phyloP scores from a whole-genome alignment of 1,284 basidiomycete species.

The Anthracocystis walkeri region DNA sequence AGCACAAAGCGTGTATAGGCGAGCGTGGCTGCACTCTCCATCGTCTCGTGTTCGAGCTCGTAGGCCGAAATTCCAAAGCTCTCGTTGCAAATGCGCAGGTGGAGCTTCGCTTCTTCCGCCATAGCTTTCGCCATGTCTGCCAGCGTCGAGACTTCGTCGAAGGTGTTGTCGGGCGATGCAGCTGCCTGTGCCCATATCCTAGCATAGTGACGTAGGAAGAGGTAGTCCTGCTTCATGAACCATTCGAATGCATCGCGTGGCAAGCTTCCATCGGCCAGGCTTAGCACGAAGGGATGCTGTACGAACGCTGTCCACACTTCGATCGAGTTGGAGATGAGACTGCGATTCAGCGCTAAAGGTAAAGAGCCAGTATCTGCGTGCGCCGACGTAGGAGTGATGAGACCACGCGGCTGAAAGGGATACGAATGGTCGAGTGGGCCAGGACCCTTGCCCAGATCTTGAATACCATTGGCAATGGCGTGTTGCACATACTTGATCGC shows the following conservation, averaged over 20 bases:
- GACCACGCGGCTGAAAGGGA: conserved; percentile 71
- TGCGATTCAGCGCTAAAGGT: conserved; percentile 50
- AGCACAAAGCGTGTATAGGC: conserved; percentile 66
- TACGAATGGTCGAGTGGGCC: conserved; percentile 91
- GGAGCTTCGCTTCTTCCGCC: conserved; percentile 56
- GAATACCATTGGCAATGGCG: conserved; percentile 79
- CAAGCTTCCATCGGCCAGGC: conserved; percentile 80
- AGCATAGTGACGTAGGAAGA: conserved; percentile 72
- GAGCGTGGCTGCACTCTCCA: conserved; percentile 61
- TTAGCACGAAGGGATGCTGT: conserved; percentile 83
- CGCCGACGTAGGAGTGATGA: conserved; percentile 20
- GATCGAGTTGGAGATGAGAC: conserved; percentile 56
- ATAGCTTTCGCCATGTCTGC: conserved; percentile 72
- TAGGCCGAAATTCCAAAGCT: conserved; percentile 44
- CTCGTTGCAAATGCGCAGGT: conserved; percentile 52
- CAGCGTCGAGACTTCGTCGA: conserved; percentile 77
- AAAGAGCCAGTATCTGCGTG: conserved; percentile 37
- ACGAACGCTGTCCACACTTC: conserved; percentile 66
- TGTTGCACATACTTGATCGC: conserved; percentile 81
- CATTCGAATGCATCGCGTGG: conserved; percentile 79
- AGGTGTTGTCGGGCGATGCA: conserved; percentile 70
- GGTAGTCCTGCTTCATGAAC: conserved; percentile 80
- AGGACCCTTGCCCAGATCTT: conserved; percentile 79
- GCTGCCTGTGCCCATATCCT: conserved; percentile 76
- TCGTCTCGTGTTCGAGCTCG: conserved; percentile 46